Evolutionary conservation across 139 green algal species (phyloP).

Genomic region (Dunaliella primolecta): DNA sequence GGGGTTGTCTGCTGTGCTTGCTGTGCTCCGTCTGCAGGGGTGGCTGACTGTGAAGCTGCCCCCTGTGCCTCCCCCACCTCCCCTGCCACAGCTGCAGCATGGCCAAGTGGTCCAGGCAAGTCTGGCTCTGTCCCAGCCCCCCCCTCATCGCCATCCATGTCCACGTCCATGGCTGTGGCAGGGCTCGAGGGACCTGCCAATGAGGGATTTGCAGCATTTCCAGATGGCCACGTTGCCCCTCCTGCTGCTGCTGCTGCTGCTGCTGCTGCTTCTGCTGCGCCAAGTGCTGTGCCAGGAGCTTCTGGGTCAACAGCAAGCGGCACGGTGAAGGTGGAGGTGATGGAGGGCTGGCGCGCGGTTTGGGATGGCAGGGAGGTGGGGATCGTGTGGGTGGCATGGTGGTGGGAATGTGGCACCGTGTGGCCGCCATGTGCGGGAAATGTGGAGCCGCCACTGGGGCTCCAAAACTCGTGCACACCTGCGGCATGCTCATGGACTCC

Average conservation of each 20-base stretch:
- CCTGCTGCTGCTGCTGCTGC: too few species aligned
- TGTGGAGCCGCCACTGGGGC: background rate
- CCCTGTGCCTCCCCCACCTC: too few species aligned
- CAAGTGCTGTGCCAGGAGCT: background rate
- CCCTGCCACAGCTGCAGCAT: too few species aligned
- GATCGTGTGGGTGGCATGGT: background rate
- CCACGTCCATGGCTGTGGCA: too few species aligned
- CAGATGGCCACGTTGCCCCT: too few species aligned
- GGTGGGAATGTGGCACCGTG: background rate
- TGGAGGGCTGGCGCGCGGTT: background rate
- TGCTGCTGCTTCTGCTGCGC: background rate
- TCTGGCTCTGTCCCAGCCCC: too few species aligned
- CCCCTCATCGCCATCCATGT: too few species aligned
- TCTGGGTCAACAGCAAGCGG: background rate
- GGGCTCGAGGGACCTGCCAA: too few species aligned
- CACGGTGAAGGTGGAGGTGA: background rate
- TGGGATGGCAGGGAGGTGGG: background rate
- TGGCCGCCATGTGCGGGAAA: background rate
- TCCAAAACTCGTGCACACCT: background rate
- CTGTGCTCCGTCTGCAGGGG: too few species aligned
- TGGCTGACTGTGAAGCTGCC: too few species aligned
- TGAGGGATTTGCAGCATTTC: too few species aligned
- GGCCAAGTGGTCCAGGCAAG: too few species aligned
- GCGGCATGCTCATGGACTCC: background rate
- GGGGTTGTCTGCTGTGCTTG: background rate